Evolutionary conservation across 352 stramenopile species (phyloP), one percentile per base, ranked within the genome.

Genomic region (Phytopythium aichiense): DNA sequence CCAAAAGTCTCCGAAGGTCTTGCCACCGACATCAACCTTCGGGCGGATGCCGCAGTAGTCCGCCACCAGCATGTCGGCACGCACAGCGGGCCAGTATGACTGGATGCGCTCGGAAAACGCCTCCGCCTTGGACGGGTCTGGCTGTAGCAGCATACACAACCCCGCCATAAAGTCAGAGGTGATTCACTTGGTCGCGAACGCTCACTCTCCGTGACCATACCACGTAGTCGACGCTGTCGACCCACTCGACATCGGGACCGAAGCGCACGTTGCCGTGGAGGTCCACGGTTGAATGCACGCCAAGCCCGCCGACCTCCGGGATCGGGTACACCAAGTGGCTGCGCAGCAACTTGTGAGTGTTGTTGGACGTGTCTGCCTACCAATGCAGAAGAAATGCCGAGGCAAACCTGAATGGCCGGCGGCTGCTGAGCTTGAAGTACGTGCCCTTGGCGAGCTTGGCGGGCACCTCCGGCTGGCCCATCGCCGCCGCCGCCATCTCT

Each of bases 1-100:
- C 28, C 84, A 84, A 71, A 99, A 99, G 70, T 99, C 97, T 7
- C 85, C 67, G 48, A 77, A 73, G 7, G 81, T 68, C 5, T 65
- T 54, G 18, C 74, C 73, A 22, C 83, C 71, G 50, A 97, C 77
- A 12, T 67, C 59, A 42, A 99, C 83, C 70, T 99, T 99, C 4
- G 97, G 96, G 30, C 96, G 81, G 40, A 99, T 90, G n/a, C 97
- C 96, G 61, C 91, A 93, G 75, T 99, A 99, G 64, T 99, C 97
- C 0, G 90, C 79, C 7, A 87, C 52, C 28, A 99, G 73, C 28
- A 88, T 77, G 22, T 88, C 74, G 2, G 92, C 76, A 0, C 68
- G 61, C 11, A 98, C 76, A 18, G 68, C 64, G 1, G 95, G 96
- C 91, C 94, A 99, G 74, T 99, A 99, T n/a, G 81, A 78, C 46